Percentiles rank a stretch among this genome's conserved stretches.
Conservation (phyloP, 2,329 filamentous ascomycete genomes). For the Apiospora arundinis region DNA sequence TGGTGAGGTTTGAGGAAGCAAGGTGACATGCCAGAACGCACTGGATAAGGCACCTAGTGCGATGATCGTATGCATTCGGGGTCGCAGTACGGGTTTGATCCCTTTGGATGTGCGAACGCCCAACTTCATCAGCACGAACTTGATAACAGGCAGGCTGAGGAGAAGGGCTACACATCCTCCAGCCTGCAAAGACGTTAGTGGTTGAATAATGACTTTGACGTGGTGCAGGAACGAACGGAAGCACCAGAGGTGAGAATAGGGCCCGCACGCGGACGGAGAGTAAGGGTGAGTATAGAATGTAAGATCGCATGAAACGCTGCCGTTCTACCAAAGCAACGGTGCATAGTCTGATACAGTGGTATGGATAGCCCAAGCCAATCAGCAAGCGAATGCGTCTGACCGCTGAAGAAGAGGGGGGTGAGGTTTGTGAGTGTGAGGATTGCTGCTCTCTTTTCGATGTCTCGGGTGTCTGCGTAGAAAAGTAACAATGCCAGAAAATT, state of each 20-base stretch:
- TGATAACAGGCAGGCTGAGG: constrained; percentile 3
- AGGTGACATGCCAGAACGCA: constrained; percentile 4
- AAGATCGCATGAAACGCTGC: constrained; percentile 4
- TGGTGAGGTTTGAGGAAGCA: constrained; percentile 4
- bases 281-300: constrained; percentile 2
- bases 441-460: constrained; percentile 6
- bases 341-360: constrained; percentile 6
- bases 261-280: not conserved
- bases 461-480: not conserved
- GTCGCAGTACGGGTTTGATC: constrained; percentile 3
- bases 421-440: not conserved
- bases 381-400: constrained; percentile 1
- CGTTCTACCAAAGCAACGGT: constrained; percentile 1
- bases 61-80: not conserved
- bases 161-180: not conserved
- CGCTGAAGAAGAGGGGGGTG: constrained; percentile 3
- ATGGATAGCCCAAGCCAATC: constrained; percentile 7
- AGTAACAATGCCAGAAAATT: constrained; percentile 8
- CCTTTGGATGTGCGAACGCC: constrained; percentile 1
- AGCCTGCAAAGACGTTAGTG: constrained; percentile 1
- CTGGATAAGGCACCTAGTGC: not conserved
- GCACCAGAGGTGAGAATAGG: constrained; percentile 1
- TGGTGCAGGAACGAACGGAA: not conserved
- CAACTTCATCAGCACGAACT: constrained; percentile 7
- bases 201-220: not conserved